Conservation (phyloP, 805 yeast species). For the Kluyveromyces starmeri region DNA sequence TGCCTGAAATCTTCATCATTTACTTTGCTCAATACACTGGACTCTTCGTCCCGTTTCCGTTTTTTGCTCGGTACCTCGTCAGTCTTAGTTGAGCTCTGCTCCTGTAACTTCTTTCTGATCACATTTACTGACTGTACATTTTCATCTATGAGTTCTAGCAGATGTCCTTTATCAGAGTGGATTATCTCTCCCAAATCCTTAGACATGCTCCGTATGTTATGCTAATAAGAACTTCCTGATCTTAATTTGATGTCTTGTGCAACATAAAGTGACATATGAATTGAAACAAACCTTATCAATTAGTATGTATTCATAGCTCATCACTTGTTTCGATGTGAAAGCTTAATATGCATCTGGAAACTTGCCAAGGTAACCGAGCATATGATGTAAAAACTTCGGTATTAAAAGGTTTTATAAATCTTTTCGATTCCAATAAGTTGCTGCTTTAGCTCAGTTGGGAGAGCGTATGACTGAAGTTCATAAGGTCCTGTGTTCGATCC, state of each 20-base stretch:
- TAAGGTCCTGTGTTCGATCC: slow-evolving; percentile 89
- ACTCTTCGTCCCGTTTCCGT: slow-evolving; percentile 1
- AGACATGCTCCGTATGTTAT: too few species aligned
- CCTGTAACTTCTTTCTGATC: slow-evolving; percentile 25
- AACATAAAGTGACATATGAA: too few species aligned
- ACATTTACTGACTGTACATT: slow-evolving; percentile 36
- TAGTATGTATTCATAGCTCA: too few species aligned
- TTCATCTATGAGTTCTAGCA: slow-evolving; percentile 35
- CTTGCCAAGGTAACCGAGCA: too few species aligned
- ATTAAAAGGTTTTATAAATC: too few species aligned
- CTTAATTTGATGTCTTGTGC: too few species aligned
- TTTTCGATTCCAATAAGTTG: too few species aligned
- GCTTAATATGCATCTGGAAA: too few species aligned
- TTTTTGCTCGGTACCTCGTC: slow-evolving; percentile 2
- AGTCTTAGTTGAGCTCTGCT: neutral
- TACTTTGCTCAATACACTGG: slow-evolving; percentile 15
- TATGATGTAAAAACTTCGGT: too few species aligned
- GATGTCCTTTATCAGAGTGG: slow-evolving; percentile 20
- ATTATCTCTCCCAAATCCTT: slow-evolving; percentile 5
- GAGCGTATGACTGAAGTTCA: slow-evolving; percentile 41
- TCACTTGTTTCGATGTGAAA: too few species aligned
- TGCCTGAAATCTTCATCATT: slow-evolving; percentile 44
- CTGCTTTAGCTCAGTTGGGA: slow-evolving; percentile 39
- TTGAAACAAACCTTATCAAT: too few species aligned
- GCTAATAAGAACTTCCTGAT: too few species aligned